Evolutionary conservation across 768 basidiomycete species (phyloP), one percentile per base, ranked within the genome.

Genomic region (Leccinum imitatum): DNA sequence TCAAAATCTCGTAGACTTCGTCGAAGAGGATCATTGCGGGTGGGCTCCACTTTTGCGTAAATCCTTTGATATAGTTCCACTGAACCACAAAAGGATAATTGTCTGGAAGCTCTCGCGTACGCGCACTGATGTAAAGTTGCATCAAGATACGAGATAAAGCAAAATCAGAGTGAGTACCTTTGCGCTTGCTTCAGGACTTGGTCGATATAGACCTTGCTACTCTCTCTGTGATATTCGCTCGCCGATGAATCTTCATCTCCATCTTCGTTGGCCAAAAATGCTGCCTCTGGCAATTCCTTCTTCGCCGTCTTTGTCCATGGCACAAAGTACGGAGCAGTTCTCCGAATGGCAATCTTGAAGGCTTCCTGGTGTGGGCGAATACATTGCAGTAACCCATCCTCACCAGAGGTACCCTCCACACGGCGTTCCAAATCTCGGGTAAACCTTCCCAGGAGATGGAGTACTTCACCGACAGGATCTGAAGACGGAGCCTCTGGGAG

Each of bases 101-200:
- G 14, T 83, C 85, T 0, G 88, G 89, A 0, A 91, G 78, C 64
- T 91, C 89, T 2, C 90, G 82, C 1, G 88, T 86, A 4, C 85
- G 80, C 1, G 89, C 83, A 23, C 90, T 91, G 58, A 6, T 35
- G 14, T 54, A 46, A 15, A 25, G 54, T 37, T 11, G 55, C 7
- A 19, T 59, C n/a, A 39, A 30, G 37, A 27, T 8, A 14, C 25
- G 39, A 19, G 9, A 35, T 23, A 23, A 25, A 50, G 48, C 5
- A 0, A 17, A 9, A 35, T 13, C 6, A 5, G 2, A 11, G 11
- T 25, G 11, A 41, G 73, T 83, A 87, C 87, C 73, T 65, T 27
- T 77, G 66, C 0, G 84, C 84, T 3, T 72, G 71, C 14, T 72
- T 57, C 50, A 83, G 64, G 5, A 88, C 84, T 35, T 87, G 81